These are phyloP conservation scores for Beauveria varroae DNA, from an alignment of 2,329 filamentous ascomycete genomes.

Conservation along the genomic window DNA sequence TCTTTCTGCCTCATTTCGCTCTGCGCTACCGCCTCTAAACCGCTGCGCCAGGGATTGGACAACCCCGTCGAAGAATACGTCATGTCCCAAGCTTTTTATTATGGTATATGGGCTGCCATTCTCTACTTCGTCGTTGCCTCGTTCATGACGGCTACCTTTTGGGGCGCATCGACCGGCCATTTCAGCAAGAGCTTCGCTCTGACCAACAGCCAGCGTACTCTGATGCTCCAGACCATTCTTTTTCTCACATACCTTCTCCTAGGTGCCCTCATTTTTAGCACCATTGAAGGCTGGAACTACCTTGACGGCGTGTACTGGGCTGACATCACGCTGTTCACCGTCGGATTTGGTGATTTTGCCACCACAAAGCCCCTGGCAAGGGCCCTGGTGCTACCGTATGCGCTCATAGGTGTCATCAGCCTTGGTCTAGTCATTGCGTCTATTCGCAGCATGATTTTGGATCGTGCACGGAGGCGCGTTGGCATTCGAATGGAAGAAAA, in stretches of 20 bases:
- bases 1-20: slow-evolving; percentile 60
- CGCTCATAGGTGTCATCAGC: slow-evolving; percentile 75
- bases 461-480: slow-evolving; percentile 47
- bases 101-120: slow-evolving; percentile 69
- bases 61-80: slow-evolving; percentile 42
- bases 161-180: slow-evolving; percentile 60
- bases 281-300: slow-evolving; percentile 66
- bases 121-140: slow-evolving; percentile 75
- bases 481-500: slow-evolving; percentile 53
- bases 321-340: slow-evolving; percentile 61
- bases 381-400: slow-evolving; percentile 73
- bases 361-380: slow-evolving; percentile 48
- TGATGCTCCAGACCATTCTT: slow-evolving; percentile 85
- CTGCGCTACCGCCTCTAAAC: slow-evolving; percentile 56
- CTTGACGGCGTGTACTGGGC: slow-evolving; percentile 75
- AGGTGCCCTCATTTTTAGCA: slow-evolving; percentile 68
- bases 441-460: slow-evolving; percentile 59
- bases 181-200: slow-evolving; percentile 74
- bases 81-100: slow-evolving; percentile 79
- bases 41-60: slow-evolving; percentile 30
- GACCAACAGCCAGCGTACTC: slow-evolving; percentile 71
- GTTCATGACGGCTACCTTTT: slow-evolving; percentile 71
- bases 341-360: slow-evolving; percentile 53
- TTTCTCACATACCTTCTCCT: slow-evolving; percentile 75
- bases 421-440: slow-evolving; percentile 77